A percentile compares a stretch with the other conserved stretches of the same genome.
Conservation (phyloP, 768 basidiomycete genomes). For the Lyophyllum shimeji region DNA sequence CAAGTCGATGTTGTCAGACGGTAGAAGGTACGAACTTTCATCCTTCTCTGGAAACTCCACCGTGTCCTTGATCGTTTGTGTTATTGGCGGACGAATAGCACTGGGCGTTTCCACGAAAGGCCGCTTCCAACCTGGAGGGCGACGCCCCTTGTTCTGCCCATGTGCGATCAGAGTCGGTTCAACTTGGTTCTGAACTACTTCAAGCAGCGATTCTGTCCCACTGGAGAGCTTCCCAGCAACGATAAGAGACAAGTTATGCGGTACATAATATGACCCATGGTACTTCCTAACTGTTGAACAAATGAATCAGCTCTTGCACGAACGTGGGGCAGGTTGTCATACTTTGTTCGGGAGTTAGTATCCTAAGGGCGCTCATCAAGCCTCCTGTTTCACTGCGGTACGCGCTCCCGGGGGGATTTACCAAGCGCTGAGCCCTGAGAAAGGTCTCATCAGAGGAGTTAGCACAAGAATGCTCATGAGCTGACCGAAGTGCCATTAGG, state of each 20-base stretch:
- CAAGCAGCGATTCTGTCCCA: conserved; percentile 72
- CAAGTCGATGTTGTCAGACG: not conserved
- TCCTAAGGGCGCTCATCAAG: conserved; percentile 86
- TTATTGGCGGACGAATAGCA: conserved; percentile 53
- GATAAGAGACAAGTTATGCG: conserved; percentile 89
- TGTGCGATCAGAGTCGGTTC: conserved; percentile 82
- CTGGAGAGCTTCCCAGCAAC: conserved; percentile 84
- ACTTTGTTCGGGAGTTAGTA: conserved; percentile 89
- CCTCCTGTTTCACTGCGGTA: conserved; percentile 98
- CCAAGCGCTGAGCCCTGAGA: conserved; percentile 52
- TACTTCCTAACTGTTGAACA: conserved; percentile 74
- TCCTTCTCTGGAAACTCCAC: conserved; percentile 97
- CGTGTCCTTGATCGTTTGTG: conserved; percentile 51
- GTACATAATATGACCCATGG: conserved; percentile 87
- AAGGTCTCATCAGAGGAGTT: not conserved
- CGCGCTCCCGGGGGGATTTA: conserved; percentile 80
- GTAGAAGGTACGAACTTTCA: conserved; percentile 54
- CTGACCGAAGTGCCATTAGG: conserved; percentile 83
- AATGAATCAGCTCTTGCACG: conserved; percentile 5
- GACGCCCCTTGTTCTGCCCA: conserved; percentile 65
- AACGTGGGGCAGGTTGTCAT: conserved; percentile 16
- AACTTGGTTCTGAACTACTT: conserved; percentile 78
- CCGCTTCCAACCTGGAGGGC: conserved; percentile 84
- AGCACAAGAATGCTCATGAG: conserved; percentile 14
- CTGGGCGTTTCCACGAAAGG: conserved; percentile 91